These are phyloP conservation scores for Corinectria fuckeliana DNA, from an alignment of 2,329 filamentous ascomycete species.

Conservation along the genomic window DNA sequence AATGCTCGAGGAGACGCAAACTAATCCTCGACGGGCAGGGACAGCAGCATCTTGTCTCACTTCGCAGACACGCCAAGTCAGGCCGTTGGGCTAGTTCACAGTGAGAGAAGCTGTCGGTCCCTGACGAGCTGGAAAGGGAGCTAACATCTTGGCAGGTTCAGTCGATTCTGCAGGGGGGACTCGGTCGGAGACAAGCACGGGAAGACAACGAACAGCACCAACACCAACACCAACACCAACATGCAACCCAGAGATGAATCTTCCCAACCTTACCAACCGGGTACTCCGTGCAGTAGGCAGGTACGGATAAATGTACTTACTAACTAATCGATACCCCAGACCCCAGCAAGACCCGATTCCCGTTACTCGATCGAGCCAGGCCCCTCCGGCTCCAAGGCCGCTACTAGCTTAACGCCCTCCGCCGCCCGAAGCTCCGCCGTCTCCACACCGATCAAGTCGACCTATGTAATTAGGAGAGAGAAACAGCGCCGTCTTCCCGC, in stretches of 20 bases:
- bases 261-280: no score
- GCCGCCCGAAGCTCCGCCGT: constrained; percentile 10
- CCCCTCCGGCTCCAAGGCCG: constrained; percentile 7
- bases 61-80: not conserved
- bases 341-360: constrained; percentile 26
- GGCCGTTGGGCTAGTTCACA: not conserved
- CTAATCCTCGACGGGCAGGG: constrained; percentile 4
- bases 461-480: no score
- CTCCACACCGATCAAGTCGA: constrained; percentile 11
- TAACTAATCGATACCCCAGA: constrained; percentile 17
- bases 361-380: constrained; percentile 28
- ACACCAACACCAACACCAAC: not conserved
- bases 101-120: not conserved
- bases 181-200: no score
- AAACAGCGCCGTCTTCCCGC: not conserved
- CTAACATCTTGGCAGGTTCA: not conserved
- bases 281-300: no score
- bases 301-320: no score
- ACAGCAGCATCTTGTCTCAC: constrained; percentile 9
- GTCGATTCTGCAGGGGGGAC: not conserved
- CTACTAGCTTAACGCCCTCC: constrained; percentile 26
- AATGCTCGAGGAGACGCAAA: not conserved
- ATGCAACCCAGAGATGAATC: not conserved
- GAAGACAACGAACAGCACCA: not conserved
- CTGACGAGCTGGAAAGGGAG: not conserved